phyloP scores from a whole-genome alignment of 2,329 filamentous ascomycete genomes.

The Colletotrichum neosansevieriae region DNA sequence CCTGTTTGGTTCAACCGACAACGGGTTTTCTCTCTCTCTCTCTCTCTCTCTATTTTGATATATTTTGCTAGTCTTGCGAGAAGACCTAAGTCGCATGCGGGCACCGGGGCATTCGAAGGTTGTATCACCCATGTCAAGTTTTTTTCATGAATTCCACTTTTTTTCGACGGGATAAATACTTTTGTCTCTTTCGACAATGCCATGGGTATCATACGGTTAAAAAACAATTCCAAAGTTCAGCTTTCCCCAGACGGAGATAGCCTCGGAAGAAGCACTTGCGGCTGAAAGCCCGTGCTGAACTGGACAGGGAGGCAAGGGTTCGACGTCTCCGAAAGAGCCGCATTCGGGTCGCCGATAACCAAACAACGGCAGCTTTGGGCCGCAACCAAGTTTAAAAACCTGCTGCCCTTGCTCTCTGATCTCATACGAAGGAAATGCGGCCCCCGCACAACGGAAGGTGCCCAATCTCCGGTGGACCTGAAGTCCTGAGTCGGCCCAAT shows the following conservation, averaged over 20 bases:
- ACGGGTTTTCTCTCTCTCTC: not conserved
- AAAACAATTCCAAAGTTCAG: slow-evolving; percentile 1
- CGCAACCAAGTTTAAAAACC: slow-evolving; percentile 11
- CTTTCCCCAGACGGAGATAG: not conserved
- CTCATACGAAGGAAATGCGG: not conserved
- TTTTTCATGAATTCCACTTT: not conserved
- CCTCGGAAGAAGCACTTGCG: slow-evolving; percentile 20
- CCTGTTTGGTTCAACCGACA: slow-evolving; percentile 4
- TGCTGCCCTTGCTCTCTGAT: slow-evolving; percentile 5
- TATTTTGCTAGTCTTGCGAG: not conserved
- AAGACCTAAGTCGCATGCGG: not conserved
- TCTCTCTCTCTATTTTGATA: not conserved
- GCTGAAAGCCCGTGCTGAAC: slow-evolving; percentile 32
- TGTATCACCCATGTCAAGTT: not conserved
- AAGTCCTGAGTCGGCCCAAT: slow-evolving; percentile 9
- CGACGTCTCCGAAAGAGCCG: slow-evolving; percentile 20
- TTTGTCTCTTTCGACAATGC: slow-evolving; percentile 15
- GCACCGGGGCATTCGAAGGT: not conserved
- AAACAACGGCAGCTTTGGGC: slow-evolving; percentile 2
- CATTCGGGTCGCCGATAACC: slow-evolving; percentile 17
- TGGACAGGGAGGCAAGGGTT: slow-evolving; percentile 8
- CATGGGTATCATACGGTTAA: slow-evolving; percentile 37
- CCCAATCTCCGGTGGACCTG: not conserved
- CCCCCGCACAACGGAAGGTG: not conserved
- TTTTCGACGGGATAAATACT: slow-evolving; percentile 2